Evolutionary conservation across 2,329 filamentous ascomycete species (phyloP), one percentile per base, ranked within the genome.

Genomic region (Aquanectria penicillioides): DNA sequence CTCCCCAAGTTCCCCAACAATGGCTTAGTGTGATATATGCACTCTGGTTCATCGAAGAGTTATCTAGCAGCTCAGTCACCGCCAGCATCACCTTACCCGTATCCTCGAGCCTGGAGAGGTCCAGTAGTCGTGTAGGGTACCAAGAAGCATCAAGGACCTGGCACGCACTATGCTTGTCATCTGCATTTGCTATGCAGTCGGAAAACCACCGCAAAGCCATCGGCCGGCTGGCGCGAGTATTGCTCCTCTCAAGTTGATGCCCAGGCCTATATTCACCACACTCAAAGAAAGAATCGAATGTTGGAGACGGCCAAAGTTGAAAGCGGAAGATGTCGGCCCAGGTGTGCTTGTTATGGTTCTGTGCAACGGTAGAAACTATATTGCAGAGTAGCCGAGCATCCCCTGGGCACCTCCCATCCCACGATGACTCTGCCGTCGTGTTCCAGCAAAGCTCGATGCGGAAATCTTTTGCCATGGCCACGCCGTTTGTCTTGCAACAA

Each of bases 21-120:
- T 46, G 41, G 11, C 41, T 46, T 8, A 46, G 41, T 20, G 41
- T 46, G 28, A 46, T 46, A 20, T 46, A 46, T 11, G 41, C 18
- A 4, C 26, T 11, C 6, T 22, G 22, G 18, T 6, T 6, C 5
- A 9, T 20, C 22, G 33, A 46, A 8, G 15, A 9, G 8, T 46
- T 28, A 8, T 17, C 9, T 13, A 15, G 12, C 17, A 22, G 12
- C 12, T 12, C 41, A 1, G 41, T 46, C 7, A 18, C 22, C n/a
- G 33, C 41, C 12, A 46, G 7, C 13, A 5, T 46, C 5, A 23
- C 26, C 41, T n/a, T 46, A 18, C 28, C 41, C 2, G 26, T 28
- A 23, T 17, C 17, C 18, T 46, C 8, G 11, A 28, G 26, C 4
- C 23, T 46, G 28, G 7, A 31, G 5, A 46, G 41, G 17, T 46